Evolutionary conservation across 2,329 filamentous ascomycete genomes (phyloP).

Genomic region (Coleophoma cylindrospora): DNA sequence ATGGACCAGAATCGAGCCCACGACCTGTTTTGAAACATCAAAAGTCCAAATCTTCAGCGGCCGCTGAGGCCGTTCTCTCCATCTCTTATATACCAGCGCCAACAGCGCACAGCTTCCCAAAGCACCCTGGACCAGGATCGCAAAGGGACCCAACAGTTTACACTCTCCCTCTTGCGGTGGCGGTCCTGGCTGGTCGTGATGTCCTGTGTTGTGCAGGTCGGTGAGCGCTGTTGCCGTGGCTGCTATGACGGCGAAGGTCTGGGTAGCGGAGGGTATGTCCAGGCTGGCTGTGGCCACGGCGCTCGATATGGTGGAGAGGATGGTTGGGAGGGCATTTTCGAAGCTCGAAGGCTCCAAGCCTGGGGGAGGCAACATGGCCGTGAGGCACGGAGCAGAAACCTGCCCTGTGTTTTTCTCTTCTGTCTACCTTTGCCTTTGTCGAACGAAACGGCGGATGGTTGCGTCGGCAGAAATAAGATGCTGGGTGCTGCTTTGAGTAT

Average conservation of each 20-base stretch:
- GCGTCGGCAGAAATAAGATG: no score
- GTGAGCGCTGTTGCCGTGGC: constrained; percentile 20
- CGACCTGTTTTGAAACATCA: constrained; percentile 94
- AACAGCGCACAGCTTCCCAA: constrained; percentile 79
- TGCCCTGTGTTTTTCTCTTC: neutral
- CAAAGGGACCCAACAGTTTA: constrained; percentile 82
- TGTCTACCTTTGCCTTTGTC: neutral
- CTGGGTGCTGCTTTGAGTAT: no score
- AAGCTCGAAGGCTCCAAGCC: neutral
- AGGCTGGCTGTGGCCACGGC: constrained; percentile 17
- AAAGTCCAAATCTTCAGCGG: constrained; percentile 97
- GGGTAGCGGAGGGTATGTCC: constrained; percentile 24
- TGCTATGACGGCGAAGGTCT: constrained; percentile 23
- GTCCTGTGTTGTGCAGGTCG: neutral
- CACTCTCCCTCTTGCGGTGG: constrained; percentile 64
- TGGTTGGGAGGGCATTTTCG: neutral
- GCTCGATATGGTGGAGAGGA: neutral
- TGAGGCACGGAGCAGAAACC: neutral
- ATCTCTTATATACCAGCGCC: constrained; percentile 88
- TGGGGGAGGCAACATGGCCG: constrained; percentile 1
- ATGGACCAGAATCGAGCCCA: constrained; percentile 88
- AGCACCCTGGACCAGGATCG: constrained; percentile 81
- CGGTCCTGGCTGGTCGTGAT: neutral
- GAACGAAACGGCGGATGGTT: neutral
- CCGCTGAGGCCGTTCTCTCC: constrained; percentile 84